A percentile compares a stretch with the other conserved stretches of the same genome.
Conservation (phyloP, 257 asterid species). For the Forsythia viridissima region DNA sequence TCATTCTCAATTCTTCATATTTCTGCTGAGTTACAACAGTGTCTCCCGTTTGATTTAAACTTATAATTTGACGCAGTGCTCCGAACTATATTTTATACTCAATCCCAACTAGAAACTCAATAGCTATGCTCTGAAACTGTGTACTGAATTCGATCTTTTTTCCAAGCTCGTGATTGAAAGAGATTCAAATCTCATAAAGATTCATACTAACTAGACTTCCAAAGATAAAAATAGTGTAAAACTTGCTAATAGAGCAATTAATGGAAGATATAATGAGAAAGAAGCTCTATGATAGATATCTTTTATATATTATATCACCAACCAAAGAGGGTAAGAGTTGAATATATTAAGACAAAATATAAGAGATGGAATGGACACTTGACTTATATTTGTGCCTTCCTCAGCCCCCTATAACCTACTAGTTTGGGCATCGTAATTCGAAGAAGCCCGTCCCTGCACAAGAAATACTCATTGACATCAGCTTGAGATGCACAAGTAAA, state of each 20-base stretch:
- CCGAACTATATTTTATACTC: too few species aligned
- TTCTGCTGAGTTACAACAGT: too few species aligned
- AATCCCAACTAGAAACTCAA: background rate
- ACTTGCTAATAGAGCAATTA: background rate
- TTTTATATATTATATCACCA: background rate
- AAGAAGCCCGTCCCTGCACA: slow-evolving; percentile 74
- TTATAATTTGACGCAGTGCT: too few species aligned
- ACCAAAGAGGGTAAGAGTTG: background rate
- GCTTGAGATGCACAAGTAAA: background rate
- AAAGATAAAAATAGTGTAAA: background rate
- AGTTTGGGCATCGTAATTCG: slow-evolving; percentile 60
- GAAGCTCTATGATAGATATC: background rate
- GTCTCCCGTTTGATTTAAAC: too few species aligned
- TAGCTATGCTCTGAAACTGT: background rate
- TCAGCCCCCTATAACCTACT: slow-evolving; percentile 49
- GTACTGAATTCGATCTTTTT: background rate
- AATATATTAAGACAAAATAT: background rate
- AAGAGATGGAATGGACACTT: background rate
- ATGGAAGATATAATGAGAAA: background rate
- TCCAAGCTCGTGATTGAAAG: background rate
- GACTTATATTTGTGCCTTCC: slow-evolving; percentile 42
- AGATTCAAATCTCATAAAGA: background rate
- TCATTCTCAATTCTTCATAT: too few species aligned
- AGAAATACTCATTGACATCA: slow-evolving; percentile 8
- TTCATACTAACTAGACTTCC: background rate